Conservation (phyloP, 371 early-diverging fungal genomes). For the Mortierella sp. region DNA sequence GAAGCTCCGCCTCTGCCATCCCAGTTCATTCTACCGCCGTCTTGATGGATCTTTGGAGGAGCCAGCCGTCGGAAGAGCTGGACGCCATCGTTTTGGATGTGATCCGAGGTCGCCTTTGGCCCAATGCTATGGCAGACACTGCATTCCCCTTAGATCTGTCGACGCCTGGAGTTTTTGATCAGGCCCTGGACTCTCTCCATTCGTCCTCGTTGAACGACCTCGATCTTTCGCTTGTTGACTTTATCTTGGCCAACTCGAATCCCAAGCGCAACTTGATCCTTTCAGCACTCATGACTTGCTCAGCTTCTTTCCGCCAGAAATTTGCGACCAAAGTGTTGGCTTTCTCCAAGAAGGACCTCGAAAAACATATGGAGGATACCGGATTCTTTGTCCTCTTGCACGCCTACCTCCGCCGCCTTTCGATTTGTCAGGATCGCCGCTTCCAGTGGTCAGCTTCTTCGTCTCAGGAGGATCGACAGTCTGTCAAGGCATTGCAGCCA, state of each 20-base stretch:
- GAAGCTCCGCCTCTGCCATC: conserved; percentile 40
- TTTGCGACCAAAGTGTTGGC: conserved; percentile 20
- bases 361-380: conserved; percentile 10
- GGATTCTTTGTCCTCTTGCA: conserved; percentile 34
- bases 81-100: conserved; percentile 52
- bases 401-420: conserved; percentile 36
- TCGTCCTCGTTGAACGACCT: conserved; percentile 15
- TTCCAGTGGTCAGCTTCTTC: conserved; percentile 40
- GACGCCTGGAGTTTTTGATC: conserved; percentile 35
- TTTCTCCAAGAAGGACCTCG: conserved; percentile 16
- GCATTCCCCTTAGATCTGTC: conserved; percentile 32
- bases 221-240: conserved; percentile 46
- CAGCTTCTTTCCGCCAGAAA: conserved; percentile 31
- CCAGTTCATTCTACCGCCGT: conserved; percentile 41
- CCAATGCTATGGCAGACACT: conserved; percentile 42
- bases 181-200: conserved; percentile 35
- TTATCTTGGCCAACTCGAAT: conserved; percentile 37
- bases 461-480: conserved; percentile 21
- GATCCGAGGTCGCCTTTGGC: conserved; percentile 39
- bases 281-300: conserved; percentile 40
- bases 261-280: conserved; percentile 39
- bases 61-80: conserved; percentile 56
- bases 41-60: conserved; percentile 52
- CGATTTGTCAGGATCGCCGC: conserved; percentile 1
- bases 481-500: conserved; percentile 20